Evolutionary conservation across 1,284 basidiomycete species (phyloP).

Genomic region (Microbotryum lychnidis-dioicae): DNA sequence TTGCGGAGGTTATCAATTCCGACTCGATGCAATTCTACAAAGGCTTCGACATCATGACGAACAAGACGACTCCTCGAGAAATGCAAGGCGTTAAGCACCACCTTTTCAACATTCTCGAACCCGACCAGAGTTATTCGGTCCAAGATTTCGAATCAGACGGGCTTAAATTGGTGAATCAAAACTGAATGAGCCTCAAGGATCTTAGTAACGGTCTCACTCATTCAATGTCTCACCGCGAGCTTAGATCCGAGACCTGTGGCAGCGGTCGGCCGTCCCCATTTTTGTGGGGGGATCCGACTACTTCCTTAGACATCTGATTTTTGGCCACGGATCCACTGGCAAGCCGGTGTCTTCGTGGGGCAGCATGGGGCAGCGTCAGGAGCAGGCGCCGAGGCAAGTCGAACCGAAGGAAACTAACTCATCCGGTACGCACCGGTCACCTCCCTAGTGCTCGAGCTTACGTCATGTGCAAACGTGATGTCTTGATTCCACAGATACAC

Average conservation of each 20-base stretch:
- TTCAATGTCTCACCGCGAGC: slow-evolving; percentile 46
- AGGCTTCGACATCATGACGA: slow-evolving; percentile 89
- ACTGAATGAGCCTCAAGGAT: background rate
- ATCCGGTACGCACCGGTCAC: no score
- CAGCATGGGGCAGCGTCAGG: no score
- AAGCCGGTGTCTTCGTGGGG: no score
- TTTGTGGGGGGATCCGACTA: slow-evolving; percentile 93
- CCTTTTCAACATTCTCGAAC: slow-evolving; percentile 74
- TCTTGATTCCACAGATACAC: slow-evolving; percentile 51
- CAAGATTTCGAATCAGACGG: slow-evolving; percentile 38
- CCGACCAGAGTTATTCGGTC: slow-evolving; percentile 69
- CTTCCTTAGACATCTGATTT: slow-evolving; percentile 80
- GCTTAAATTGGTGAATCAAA: slow-evolving; percentile 17
- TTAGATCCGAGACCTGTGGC: slow-evolving; percentile 62
- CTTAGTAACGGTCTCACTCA: no score
- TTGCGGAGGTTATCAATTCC: slow-evolving; percentile 67
- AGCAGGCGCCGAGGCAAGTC: no score
- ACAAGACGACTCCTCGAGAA: slow-evolving; percentile 74
- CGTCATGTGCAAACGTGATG: no score
- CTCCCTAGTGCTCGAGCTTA: no score
- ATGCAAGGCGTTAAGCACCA: slow-evolving; percentile 74
- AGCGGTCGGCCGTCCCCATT: slow-evolving; percentile 61
- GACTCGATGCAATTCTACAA: slow-evolving; percentile 96
- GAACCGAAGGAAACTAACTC: no score
- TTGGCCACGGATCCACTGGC: slow-evolving; percentile 11